Base-by-base conservation (phyloP, 108 stramenopile genomes). In the Cyclotella sp. region DNA sequence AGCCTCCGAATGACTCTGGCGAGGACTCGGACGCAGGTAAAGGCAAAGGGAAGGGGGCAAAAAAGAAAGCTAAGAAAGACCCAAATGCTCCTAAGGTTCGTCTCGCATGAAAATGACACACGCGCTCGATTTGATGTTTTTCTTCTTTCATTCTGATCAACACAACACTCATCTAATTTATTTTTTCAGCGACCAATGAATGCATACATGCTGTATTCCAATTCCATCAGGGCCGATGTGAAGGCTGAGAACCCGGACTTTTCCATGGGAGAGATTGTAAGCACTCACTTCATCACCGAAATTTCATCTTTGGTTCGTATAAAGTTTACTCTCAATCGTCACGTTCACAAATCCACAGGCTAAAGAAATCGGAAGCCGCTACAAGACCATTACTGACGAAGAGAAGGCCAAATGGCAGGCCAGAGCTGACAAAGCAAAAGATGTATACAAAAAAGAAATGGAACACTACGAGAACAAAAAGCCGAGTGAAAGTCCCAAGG, bases 231-330 rank as follows among this genome's bases (percentile, higher is more conserved):
- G 34, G 65, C 81, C 18, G 79, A 88, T 47, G 41, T 93, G 19
- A 92, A 91, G 67, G 84, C 86, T 46, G 89, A 93, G 30, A 79
- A 91, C 72, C 91, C 95, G 1, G 87, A 87, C 34, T 45, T 89
- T 13, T 60, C 80, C 0, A 83, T 90, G 77, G 83, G 80, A 10
- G 86, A 85, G 41, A 26, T 87, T 77, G 84, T 59, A 73, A 85
- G 84, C 75, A 70, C 21, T 16, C 71, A 4, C 72, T 57, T 43
- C 44, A 43, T 19, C 68, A 40, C 44, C 34, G 46, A 43, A 47
- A 5, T 24, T 44, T 61, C 21, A 63, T 21, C 55, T 18, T 14
- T 42, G 1, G 10, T 63, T 69, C 28, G 3, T 63, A 7, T 53
- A 12, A 15, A 8, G 9, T 52, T 47, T 30, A 53, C 45, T 26